phyloP scores from a whole-genome alignment of 495 filamentous ascomycete species.

The Neurospora sp. region DNA sequence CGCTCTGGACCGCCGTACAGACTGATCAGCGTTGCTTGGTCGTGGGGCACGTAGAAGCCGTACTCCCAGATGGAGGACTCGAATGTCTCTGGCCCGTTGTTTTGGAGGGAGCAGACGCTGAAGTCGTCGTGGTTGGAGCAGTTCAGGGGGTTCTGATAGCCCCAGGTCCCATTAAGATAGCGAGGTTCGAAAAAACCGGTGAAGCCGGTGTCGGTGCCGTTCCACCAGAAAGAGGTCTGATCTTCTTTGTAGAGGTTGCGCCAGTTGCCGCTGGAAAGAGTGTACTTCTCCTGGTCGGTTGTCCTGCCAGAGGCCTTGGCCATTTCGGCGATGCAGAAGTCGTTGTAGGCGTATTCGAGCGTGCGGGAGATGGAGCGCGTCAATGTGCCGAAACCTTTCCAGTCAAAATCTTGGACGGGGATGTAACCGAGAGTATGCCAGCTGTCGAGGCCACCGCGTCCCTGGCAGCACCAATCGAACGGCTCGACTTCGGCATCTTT shows the following conservation, averaged over 20 bases:
- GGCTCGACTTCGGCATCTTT: constrained; percentile 71
- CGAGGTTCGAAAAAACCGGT: constrained; percentile 60
- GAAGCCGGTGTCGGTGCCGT: constrained; percentile 51
- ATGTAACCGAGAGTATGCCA: constrained; percentile 64
- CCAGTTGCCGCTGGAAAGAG: constrained; percentile 54
- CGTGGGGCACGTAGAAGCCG: constrained; percentile 55
- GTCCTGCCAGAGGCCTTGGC: constrained; percentile 43
- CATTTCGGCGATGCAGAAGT: constrained; percentile 62
- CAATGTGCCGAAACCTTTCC: constrained; percentile 55
- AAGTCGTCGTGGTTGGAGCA: constrained; percentile 46
- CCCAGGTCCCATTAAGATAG: constrained; percentile 57
- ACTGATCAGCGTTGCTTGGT: constrained; percentile 52
- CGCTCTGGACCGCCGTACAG: constrained; percentile 47
- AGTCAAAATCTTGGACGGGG: constrained; percentile 57
- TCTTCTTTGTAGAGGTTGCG: constrained; percentile 55
- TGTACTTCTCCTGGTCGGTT: constrained; percentile 51
- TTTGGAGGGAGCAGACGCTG: constrained; percentile 52
- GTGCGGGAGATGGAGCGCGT: constrained; percentile 64
- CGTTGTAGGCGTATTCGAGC: constrained; percentile 69
- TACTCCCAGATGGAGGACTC: constrained; percentile 67
- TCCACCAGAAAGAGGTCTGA: constrained; percentile 47
- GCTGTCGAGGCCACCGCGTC: constrained; percentile 55
- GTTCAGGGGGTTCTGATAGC: constrained; percentile 57
- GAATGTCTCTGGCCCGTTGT: constrained; percentile 55
- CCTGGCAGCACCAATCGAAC: constrained; percentile 59